Evolutionary conservation across 257 asterid genomes (phyloP), one percentile per base, ranked within the genome.

Genomic region (Lycium ferocissimum): DNA sequence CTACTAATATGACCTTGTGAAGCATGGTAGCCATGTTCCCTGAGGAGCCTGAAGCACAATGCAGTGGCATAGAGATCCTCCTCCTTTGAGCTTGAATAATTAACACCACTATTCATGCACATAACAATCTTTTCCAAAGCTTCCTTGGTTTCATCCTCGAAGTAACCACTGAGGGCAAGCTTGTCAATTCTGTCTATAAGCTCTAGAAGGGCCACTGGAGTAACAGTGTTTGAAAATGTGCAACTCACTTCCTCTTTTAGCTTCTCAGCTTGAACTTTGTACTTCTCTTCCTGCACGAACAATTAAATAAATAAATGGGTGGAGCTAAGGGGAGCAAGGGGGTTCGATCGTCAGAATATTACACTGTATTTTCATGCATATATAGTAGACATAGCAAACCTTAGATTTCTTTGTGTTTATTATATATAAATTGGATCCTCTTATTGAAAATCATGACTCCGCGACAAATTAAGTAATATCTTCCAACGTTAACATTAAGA

Each of bases 21-120:
- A 88, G 89, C 91, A 83, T 84, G 47, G 72, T 85, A 84, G 38
- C 94, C 95, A 33, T 91, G 86, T 56, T 90, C 91, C 87, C 97
- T 91, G 33, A 26, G 33, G 33, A 26, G 33, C 33, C 33, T 26
- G 33, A 26, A 26, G 33, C 33, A 26, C 33, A 89, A 54, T 0
- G 94, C 89, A 69, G 86, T 53, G 6, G 83, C 83, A 83, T 90
- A 89, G 1, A 81, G 86, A 59, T 89, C 88, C 1, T 70, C 8
- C 5, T 18, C 56, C 79, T 20, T 0, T 14, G 22, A 43, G 85
- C 6, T 18, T 26, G 33, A 26, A 26, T 26, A 26, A 26, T 26
- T 26, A 26, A 26, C 33, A 6, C 51, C n/a, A n/a, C 2, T 20
- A 45, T 73, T 45, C n/a, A 73, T 20, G 59, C 5, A 5, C 80